These are phyloP conservation scores for Uncinocarpus reesii DNA, from an alignment of 2,329 filamentous ascomycete genomes.

Conservation along the genomic window DNA sequence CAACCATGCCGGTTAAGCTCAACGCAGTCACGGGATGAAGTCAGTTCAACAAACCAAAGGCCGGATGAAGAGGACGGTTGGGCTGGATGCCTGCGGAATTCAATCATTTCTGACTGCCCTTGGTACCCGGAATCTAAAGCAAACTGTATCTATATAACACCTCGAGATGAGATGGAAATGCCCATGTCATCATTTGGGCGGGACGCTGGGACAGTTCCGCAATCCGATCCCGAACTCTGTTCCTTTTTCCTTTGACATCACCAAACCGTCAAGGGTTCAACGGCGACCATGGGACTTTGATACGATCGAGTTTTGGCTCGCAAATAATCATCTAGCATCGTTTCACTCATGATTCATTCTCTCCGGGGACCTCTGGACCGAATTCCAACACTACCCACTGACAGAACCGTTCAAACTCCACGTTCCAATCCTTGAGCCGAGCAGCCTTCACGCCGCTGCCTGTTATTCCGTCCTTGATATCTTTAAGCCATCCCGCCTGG, in stretches of 20 bases:
- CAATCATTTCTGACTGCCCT: neutral
- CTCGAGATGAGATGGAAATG: neutral
- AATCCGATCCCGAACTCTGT: neutral
- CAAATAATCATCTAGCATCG: neutral
- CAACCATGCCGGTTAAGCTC: conserved; percentile 6
- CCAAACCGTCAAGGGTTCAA: neutral
- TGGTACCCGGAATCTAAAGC: neutral
- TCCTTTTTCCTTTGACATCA: neutral
- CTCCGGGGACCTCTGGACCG: conserved; percentile 25
- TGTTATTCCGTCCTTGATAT: conserved; percentile 62
- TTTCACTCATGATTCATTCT: neutral
- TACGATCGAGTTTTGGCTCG: no score
- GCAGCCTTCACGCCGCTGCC: conserved; percentile 61
- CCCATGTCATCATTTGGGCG: conserved; percentile 1
- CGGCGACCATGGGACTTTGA: no score
- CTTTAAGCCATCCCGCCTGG: conserved; percentile 58
- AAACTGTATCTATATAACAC: neutral
- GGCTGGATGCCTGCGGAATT: neutral
- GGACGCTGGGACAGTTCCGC: neutral
- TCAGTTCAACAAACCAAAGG: conserved; percentile 11
- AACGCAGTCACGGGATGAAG: conserved; percentile 11
- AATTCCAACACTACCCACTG: conserved; percentile 79
- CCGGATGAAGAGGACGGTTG: neutral
- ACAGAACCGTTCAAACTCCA: conserved; percentile 82
- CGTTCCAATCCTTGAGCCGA: conserved; percentile 65